Percentiles rank a stretch among this genome's conserved stretches.
These are phyloP conservation scores for Paecilomyces sp. DNA, from an alignment of 2,329 filamentous ascomycete species.

Conservation along the genomic window DNA sequence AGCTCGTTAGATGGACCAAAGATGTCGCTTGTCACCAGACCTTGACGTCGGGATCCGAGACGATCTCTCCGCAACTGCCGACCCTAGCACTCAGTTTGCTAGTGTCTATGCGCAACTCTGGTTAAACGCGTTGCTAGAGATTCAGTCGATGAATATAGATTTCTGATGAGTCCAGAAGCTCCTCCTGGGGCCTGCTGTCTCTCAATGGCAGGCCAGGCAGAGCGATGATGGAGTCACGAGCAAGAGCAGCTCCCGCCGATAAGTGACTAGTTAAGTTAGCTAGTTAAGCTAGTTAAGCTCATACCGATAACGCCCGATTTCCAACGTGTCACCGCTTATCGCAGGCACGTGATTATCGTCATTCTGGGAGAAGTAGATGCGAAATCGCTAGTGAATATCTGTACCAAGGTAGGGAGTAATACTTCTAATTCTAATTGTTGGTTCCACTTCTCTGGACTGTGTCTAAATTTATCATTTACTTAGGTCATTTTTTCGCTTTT, in stretches of 20 bases:
- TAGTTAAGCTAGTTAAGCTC: conserved; percentile 3
- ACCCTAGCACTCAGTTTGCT: not conserved
- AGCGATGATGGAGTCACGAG: not conserved
- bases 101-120: not conserved
- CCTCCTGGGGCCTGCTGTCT: not conserved
- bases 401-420: too few relatives aligned
- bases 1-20: not conserved
- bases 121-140: not conserved
- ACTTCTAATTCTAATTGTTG: too few relatives aligned
- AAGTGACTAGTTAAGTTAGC: not conserved
- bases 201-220: not conserved
- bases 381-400: too few relatives aligned
- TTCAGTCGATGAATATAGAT: not conserved
- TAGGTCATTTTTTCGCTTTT: too few relatives aligned
- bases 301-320: conserved; percentile 4
- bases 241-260: not conserved
- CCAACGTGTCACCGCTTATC: not conserved
- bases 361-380: not conserved
- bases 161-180: not conserved
- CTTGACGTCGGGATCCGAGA: not conserved
- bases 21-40: not conserved
- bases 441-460: too few relatives aligned
- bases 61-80: not conserved
- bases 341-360: not conserved
- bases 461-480: too few relatives aligned